Conservation (phyloP, 2,329 filamentous ascomycete genomes). For the Pseudogymnoascus sp. region DNA sequence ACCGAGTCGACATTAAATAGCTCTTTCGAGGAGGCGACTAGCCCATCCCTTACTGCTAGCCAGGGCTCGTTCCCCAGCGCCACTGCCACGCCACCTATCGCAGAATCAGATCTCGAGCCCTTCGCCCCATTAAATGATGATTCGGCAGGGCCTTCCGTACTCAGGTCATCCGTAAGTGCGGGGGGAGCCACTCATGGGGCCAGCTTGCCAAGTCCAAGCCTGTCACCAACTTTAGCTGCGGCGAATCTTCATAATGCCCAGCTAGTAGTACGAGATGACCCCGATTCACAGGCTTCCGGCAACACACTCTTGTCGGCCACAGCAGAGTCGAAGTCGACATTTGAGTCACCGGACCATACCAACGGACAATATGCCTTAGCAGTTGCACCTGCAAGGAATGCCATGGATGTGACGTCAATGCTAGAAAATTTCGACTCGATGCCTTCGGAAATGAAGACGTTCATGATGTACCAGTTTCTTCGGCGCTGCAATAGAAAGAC, state of each 20-base stretch:
- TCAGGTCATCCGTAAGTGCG: slow-evolving; percentile 26
- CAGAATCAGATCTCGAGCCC: slow-evolving; percentile 62
- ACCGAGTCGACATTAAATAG: slow-evolving; percentile 39
- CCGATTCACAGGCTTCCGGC: background rate
- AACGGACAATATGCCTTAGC: slow-evolving; percentile 26
- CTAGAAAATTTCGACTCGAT: slow-evolving; percentile 86
- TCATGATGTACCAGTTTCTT: slow-evolving; percentile 94
- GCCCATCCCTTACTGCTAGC: slow-evolving; percentile 15
- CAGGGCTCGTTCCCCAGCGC: slow-evolving; percentile 53
- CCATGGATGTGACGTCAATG: slow-evolving; percentile 79
- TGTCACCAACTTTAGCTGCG: slow-evolving; percentile 85
- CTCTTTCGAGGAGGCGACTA: slow-evolving; percentile 23
- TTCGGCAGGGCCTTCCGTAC: slow-evolving; percentile 40
- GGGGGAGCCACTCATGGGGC: slow-evolving; percentile 53
- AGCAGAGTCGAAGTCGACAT: slow-evolving; percentile 22
- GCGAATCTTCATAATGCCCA: slow-evolving; percentile 34
- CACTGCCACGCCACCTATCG: slow-evolving; percentile 68
- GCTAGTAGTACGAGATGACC: slow-evolving; percentile 28
- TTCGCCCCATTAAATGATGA: slow-evolving; percentile 46
- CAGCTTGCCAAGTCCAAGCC: slow-evolving; percentile 85
- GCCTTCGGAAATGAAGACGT: slow-evolving; percentile 85
- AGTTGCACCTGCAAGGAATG: slow-evolving; percentile 25
- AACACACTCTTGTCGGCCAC: slow-evolving; percentile 20
- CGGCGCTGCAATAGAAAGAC: slow-evolving; percentile 82
- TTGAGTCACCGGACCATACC: slow-evolving; percentile 21